These are phyloP conservation scores for Claviceps fusiformis DNA, from an alignment of 2,329 filamentous ascomycete genomes.

Conservation along the genomic window DNA sequence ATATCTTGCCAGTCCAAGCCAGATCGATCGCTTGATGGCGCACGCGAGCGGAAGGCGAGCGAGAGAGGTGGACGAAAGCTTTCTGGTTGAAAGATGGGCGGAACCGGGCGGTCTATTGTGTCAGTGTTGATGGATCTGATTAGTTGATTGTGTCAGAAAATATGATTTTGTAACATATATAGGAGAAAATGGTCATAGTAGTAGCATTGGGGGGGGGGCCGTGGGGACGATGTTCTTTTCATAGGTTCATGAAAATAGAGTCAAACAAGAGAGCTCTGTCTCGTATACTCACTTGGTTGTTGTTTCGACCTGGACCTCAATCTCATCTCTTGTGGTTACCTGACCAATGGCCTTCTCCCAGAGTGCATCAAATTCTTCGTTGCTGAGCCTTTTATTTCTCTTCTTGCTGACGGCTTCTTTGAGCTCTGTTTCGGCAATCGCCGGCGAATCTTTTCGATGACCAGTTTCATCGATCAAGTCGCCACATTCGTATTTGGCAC, in stretches of 20 bases:
- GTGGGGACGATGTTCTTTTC: not conserved
- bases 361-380: constrained; percentile 84
- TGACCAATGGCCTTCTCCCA: constrained; percentile 64
- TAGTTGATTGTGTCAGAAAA: constrained; percentile 59
- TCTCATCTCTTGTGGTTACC: constrained; percentile 48
- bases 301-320: constrained; percentile 28
- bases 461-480: constrained; percentile 51
- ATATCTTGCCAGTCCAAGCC: constrained; percentile 74
- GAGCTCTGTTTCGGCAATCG: constrained; percentile 54
- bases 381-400: constrained; percentile 69
- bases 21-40: constrained; percentile 63
- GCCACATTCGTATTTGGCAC: constrained; percentile 84
- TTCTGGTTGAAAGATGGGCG: constrained; percentile 45
- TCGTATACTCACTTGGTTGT: constrained; percentile 36
- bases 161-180: constrained; percentile 7
- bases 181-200: not conserved
- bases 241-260: not conserved
- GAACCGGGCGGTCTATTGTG: constrained; percentile 58
- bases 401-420: constrained; percentile 64
- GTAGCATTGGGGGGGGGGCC: not conserved
- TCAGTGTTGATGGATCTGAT: constrained; percentile 68
- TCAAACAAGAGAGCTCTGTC: not conserved
- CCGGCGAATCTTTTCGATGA: constrained; percentile 42
- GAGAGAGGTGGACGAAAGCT: constrained; percentile 77
- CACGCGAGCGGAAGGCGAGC: constrained; percentile 80